A percentile compares a stretch with the other conserved stretches of the same genome.
Evolutionary conservation across 768 basidiomycete genomes (phyloP).

Genomic region (Imleria badia): DNA sequence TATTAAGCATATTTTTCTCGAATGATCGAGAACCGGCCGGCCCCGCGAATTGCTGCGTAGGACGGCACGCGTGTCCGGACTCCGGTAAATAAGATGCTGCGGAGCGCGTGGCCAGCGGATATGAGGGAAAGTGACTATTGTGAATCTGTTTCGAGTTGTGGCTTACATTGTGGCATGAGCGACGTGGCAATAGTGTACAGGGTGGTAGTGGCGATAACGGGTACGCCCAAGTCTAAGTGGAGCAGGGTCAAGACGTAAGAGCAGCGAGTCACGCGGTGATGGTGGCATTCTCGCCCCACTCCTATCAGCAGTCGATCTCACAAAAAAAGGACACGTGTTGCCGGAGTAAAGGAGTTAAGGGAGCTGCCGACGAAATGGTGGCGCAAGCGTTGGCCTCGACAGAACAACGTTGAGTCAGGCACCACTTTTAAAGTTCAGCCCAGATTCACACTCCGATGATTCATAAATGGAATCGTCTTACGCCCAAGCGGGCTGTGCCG

Average conservation of each 20-base stretch:
- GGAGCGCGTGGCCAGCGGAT: constrained; percentile 13
- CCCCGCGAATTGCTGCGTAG: constrained; percentile 18
- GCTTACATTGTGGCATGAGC: too few species aligned
- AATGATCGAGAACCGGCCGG: constrained; percentile 18
- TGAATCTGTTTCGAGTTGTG: too few species aligned
- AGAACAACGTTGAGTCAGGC: constrained; percentile 23
- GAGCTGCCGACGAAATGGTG: constrained; percentile 6
- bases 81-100: constrained; percentile 15
- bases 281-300: constrained; percentile 21
- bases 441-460: constrained; percentile 28
- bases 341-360: constrained; percentile 19
- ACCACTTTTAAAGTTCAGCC: constrained; percentile 23
- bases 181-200: neutral
- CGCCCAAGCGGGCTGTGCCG: constrained; percentile 31
- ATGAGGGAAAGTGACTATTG: neutral
- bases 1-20: neutral
- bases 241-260: constrained; percentile 16
- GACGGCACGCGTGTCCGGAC: neutral
- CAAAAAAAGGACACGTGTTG: constrained; percentile 16
- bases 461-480: constrained; percentile 24
- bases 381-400: constrained; percentile 15
- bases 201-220: constrained; percentile 1
- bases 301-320: constrained; percentile 22
- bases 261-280: constrained; percentile 6
- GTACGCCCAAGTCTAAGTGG: too few species aligned